These are phyloP conservation scores for Eimeria zaria DNA, from an alignment of 169 alveolate genomes.

Conservation along the genomic window DNA sequence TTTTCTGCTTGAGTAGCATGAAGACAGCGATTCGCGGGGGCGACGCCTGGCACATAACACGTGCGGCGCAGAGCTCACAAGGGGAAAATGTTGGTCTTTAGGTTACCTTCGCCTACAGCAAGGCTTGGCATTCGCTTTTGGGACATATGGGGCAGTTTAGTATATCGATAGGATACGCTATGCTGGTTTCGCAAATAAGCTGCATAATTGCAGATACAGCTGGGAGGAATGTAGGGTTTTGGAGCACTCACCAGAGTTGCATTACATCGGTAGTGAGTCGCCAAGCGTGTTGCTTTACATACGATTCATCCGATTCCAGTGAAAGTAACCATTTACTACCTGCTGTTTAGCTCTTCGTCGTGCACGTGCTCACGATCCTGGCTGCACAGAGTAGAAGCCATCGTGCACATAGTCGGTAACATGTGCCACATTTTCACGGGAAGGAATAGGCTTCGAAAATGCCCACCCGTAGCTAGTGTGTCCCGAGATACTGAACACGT, in stretches of 20 bases:
- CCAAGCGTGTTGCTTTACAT: background rate
- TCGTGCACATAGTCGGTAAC: background rate
- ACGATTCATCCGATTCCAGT: background rate
- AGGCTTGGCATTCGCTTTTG: background rate
- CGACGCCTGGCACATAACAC: background rate
- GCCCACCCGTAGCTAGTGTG: background rate
- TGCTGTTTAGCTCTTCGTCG: background rate
- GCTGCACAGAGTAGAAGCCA: background rate
- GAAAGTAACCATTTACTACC: background rate
- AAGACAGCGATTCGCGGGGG: background rate
- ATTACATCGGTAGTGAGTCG: too few relatives aligned
- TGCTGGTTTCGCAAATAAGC: too few relatives aligned
- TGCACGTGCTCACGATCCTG: background rate
- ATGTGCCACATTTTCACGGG: background rate
- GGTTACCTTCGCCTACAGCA: background rate
- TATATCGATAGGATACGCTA: too few relatives aligned
- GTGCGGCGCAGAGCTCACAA: background rate
- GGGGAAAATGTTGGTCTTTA: background rate
- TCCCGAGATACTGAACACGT: background rate
- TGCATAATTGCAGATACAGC: background rate
- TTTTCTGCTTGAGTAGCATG: background rate
- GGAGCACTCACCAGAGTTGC: background rate
- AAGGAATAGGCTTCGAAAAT: background rate
- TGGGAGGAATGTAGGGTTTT: background rate
- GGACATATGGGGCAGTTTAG: background rate